Evolutionary conservation across 176 grass and related monocot genomes (phyloP).

Genomic region (Zea luxurians): DNA sequence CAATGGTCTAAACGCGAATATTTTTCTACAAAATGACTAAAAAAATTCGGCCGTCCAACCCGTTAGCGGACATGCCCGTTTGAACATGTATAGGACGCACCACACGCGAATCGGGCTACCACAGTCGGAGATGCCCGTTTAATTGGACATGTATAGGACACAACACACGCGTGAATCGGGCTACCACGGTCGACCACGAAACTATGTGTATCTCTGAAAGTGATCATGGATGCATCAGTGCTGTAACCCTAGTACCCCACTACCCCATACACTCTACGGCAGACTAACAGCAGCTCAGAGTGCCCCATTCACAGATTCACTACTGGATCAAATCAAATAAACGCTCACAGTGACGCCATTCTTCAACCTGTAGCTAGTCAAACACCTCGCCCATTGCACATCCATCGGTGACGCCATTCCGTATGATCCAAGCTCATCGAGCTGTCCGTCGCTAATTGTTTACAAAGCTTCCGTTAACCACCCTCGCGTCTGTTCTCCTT

Average conservation of each 20-base stretch:
- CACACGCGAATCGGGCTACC: no score
- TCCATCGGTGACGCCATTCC: constrained; percentile 1
- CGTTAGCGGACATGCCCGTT: no score
- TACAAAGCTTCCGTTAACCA: neutral
- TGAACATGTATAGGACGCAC: no score
- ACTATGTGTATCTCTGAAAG: no score
- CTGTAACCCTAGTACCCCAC: neutral
- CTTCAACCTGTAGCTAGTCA: neutral
- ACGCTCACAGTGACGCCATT: constrained; percentile 5
- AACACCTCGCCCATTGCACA: neutral
- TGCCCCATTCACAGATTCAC: neutral
- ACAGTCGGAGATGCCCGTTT: no score
- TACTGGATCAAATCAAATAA: neutral
- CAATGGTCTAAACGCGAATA: no score
- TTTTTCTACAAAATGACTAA: no score
- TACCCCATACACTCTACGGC: neutral
- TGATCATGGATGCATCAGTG: no score
- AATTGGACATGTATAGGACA: no score
- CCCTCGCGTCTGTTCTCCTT: neutral
- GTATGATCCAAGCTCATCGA: constrained; percentile 10
- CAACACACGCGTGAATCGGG: no score
- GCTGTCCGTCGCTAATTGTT: neutral
- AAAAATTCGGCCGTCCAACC: no score
- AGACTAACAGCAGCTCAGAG: neutral
- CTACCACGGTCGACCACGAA: no score